phyloP scores from a whole-genome alignment of 108 stramenopile genomes.

The Asterionellopsis glacialis region DNA sequence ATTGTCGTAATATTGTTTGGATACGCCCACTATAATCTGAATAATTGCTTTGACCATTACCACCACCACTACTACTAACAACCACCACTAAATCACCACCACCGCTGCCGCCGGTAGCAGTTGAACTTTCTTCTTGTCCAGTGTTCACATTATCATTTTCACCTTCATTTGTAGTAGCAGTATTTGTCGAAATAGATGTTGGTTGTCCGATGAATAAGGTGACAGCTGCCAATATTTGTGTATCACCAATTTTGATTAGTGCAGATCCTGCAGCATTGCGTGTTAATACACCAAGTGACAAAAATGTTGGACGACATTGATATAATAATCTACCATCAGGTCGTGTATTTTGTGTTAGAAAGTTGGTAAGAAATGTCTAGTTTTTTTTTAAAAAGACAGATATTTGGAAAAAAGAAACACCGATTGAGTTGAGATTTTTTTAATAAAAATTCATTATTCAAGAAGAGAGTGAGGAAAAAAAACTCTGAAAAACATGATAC shows the following conservation, averaged over 20 bases:
- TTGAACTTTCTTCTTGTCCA: too few relatives aligned
- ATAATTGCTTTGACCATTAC: too few relatives aligned
- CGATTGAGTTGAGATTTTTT: background rate
- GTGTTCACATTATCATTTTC: background rate
- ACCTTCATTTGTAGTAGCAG: slow-evolving; percentile 1
- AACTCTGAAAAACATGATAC: background rate
- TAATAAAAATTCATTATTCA: background rate
- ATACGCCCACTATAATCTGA: too few relatives aligned
- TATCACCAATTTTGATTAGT: slow-evolving; percentile 45
- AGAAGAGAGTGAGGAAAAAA: background rate
- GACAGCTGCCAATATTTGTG: slow-evolving; percentile 58
- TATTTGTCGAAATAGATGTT: slow-evolving; percentile 9
- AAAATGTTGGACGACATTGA: slow-evolving; percentile 43
- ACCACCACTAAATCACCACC: too few relatives aligned
- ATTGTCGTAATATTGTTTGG: background rate
- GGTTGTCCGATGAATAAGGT: slow-evolving; percentile 70
- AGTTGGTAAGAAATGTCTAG: slow-evolving; percentile 48
- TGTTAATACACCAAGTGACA: slow-evolving; percentile 38
- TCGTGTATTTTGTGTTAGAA: slow-evolving; percentile 51
- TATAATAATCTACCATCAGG: slow-evolving; percentile 62
- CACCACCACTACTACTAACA: too few relatives aligned
- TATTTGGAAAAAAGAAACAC: background rate
- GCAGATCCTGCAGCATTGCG: slow-evolving; percentile 65
- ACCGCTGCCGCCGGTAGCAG: too few relatives aligned
- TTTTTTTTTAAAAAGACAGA: background rate